Base-by-base conservation (phyloP, 805 yeast species). In the Gaillardinia entomophila region DNA sequence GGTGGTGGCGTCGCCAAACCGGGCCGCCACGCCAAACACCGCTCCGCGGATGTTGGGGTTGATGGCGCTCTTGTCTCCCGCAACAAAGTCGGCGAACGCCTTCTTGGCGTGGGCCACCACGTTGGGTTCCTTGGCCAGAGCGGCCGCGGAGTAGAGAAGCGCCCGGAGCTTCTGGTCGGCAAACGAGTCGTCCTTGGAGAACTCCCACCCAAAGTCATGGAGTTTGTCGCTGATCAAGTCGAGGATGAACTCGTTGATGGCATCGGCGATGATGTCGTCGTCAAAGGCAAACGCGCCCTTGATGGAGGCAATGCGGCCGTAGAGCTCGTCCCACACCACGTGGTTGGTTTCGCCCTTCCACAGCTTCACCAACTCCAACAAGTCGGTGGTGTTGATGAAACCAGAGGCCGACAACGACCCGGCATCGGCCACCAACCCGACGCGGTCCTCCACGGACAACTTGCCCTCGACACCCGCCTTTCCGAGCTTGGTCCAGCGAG, bases 371-470 rank as follows among this genome's bases (percentile, higher is more conserved):
- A 82, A 71, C 39, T 66, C 61, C 44, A 82, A 71, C 49, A 81
- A 69, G 45, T 70, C 77, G 3, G 75, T 64, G 22, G 88, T 75
- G 16, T 79, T 64, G 35, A 80, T 74, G 46, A 73, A 71, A 19
- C 92, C 92, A 13, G 90, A 77, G 17, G 78, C 62, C 4, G 90
- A 76, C 43, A 82, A 67, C 6, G 86, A 73, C 32, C 73, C 76
- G 13, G 84, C 84, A 60, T 84, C 94, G n/a, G 89, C 82, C 30
- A 83, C 82, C 45, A 82, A 68, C 27, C 89, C 90, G 35, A 81
- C 77, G 57, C 86, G 76, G 57, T 84, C 94, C 53, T 80, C 84
- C 32, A 79, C 82, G 8, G 86, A 69, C 46, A 84, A 68, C 45
- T 71, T 60, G 26, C 77, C 77, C 8, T 67, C 66, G 26, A 69